Base-by-base conservation (phyloP, 1,284 basidiomycete species). In the Tilletia setariae region DNA sequence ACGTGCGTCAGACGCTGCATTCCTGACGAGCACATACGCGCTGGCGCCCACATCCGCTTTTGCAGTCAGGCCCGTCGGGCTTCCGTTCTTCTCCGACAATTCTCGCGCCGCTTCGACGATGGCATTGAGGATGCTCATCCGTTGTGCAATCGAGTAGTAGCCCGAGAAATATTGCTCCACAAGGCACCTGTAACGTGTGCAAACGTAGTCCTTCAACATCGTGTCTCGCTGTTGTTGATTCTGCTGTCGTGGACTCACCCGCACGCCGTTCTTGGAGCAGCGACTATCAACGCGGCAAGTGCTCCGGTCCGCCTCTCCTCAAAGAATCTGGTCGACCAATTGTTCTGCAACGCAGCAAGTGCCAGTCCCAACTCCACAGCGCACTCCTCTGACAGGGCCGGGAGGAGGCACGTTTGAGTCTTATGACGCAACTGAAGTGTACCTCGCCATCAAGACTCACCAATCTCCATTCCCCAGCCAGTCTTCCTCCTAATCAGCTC, bases 301-400 rank as follows among this genome's bases (percentile, higher is more conserved):
- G 91, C 88, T 0, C 85, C 87, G 77, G 93, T 91, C 64, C 92
- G 86, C 74, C 90, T 89, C 59, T 86, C 84, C n/a, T 92, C 88
- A 73, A 98, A 98, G 2, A 84, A 86, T 1, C 89, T 88, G 7
- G 95, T 84, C 8, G 93, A 89, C 75, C 87, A 98, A 71, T 91
- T 92, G 79, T 98, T 87, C 70, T 92, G 89, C 49, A 98, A 83
- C 1, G 87, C 88, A 21, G 92, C 82, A 2, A 95, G 85, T 0
- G 88, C 88, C 68, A 91, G 88, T 0, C 88, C 87, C 3, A 98
- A 86, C 74, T 93, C 90, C 43, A 91, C 88, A 0, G 92, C 90
- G 76, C 94, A 95, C 83, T 98, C 95, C 71, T 89, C 91, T 91
- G n/a, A n/a, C n/a, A n/a, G n/a, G n/a, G n/a, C n/a, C n/a, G n/a